Evolutionary conservation across 805 yeast species (phyloP), one percentile per base, ranked within the genome.

Genomic region (Saturnispora quitensis): DNA sequence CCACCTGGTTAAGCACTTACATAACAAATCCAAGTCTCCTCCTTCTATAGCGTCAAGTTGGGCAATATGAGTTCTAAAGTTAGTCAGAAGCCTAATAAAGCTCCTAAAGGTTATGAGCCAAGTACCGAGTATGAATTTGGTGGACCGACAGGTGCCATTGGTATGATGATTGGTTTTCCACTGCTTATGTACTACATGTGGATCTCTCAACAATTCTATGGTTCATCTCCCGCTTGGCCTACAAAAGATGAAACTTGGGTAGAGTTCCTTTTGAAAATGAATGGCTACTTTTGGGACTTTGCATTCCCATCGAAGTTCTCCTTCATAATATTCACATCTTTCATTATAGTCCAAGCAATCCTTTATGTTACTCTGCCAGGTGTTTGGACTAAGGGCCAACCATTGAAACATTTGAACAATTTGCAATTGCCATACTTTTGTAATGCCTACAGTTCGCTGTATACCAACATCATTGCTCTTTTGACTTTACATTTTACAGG

Each of bases 171-270:
- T 44, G 95, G 96, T 3, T 93, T 93, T 72, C 99, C 99, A 7
- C 63, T 84, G 45, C 74, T 93, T 63, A 93, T 93, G 99, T 88
- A 84, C 76, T 93, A 93, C 70, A 85, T 93, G 93, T 91, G 96
- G 95, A 82, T 91, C 50, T 77, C 89, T 61, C 91, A 93, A 48
- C 78, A 79, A 55, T 89, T 84, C 67, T 88, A 89, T 68, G 72
- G 72, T 56, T 96, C 96, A 1, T 62, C 71, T 47, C 75, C 87
- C 28, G 89, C 96, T 24, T 69, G 74, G 67, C 97, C 97, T 3
- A 63, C 66, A 0, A 73, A 65, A 4, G 81, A 71, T 47, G 80
- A 85, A 67, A 60, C 73, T 40, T 83, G 77, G 79, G 31, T 52
- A 24, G 76, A 69, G 2, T 89, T 80, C 61, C 53, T 75, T 12